Evolutionary conservation across 1,139 yeast genomes (phyloP), one percentile per base, ranked within the genome.

Genomic region (Williopsis jadinii): DNA sequence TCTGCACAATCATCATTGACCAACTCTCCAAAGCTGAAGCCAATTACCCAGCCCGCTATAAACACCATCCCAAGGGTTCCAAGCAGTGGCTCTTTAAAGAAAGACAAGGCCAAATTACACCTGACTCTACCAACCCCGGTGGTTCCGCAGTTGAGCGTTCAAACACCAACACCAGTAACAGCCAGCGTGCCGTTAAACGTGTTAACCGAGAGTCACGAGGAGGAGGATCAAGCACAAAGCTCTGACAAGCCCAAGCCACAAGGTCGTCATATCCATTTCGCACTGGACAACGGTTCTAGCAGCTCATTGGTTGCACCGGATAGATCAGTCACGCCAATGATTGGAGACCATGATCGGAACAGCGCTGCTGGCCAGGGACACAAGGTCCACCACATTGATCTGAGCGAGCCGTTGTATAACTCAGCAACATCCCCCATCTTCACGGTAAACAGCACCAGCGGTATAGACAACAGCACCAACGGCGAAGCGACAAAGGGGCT

Each of bases 291-390:
- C 24, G 34, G 11, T 12, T 32, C 34, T 11, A 14, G n/a, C 5
- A 11, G 26, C 4, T 32, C 34, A n/a, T n/a, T 32, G n/a, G 12
- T 9, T 11, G 34, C 26, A 11, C 34, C 34, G 15, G 34, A 32
- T 14, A 30, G 47, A 30, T 15, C 43, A 5, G 33, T 42, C 3
- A 44, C 47, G 2, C 47, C 47, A 1, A 43, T 42, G 11, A 44
- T 44, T 35, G 47, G 47, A 19, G 24, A 6, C 24, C 6, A 19
- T 19, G 24, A 19, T 19, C 24, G 24, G 24, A 19, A 19, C 24
- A 19, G 24, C 24, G 6, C 24, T 19, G 24, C 6, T 19, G 24
- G 24, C 24, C 6, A 19, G 24, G 24, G 24, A 19, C 24, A 19
- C 24, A 19, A 19, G 24, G 24, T 19, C 6, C 24, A 19, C 24